Conservation (phyloP, 148 eudicot genomes). For the Cornus kousa region DNA sequence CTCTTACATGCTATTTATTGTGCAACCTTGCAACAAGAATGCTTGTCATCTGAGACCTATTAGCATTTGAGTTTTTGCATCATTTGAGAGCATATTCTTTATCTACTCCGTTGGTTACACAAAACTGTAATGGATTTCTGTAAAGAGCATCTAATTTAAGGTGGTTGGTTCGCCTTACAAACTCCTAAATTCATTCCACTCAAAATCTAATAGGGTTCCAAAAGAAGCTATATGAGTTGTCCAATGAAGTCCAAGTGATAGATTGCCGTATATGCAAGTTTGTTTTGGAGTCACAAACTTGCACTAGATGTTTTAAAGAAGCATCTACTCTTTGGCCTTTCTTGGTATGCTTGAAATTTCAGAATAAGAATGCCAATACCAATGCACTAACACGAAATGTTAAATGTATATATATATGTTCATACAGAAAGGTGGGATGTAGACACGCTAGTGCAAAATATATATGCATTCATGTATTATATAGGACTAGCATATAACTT, state of each 20-base stretch:
- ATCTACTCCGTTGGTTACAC: not conserved
- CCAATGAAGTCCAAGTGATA: not conserved
- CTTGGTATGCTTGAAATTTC: not conserved
- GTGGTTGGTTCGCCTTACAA: not conserved
- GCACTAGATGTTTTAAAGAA: not conserved
- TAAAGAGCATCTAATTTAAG: not conserved
- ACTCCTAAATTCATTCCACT: not conserved
- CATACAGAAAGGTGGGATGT: too few relatives aligned
- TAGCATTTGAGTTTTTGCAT: not conserved
- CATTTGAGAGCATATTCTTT: not conserved
- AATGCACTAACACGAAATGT: too few relatives aligned
- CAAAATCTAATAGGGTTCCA: not conserved
- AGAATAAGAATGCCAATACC: not conserved
- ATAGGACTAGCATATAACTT: too few relatives aligned
- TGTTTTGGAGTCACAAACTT: not conserved
- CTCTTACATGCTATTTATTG: not conserved
- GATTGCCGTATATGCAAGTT: not conserved
- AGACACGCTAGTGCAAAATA: too few relatives aligned
- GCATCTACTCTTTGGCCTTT: not conserved
- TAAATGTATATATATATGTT: too few relatives aligned
- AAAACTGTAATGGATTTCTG: not conserved
- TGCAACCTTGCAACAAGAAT: not conserved
- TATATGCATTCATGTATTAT: too few relatives aligned
- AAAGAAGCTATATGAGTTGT: not conserved
- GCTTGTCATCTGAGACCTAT: not conserved